Evolutionary conservation across 352 stramenopile species (phyloP), one percentile per base, ranked within the genome.

Genomic region (Phytophthora aleatoria): DNA sequence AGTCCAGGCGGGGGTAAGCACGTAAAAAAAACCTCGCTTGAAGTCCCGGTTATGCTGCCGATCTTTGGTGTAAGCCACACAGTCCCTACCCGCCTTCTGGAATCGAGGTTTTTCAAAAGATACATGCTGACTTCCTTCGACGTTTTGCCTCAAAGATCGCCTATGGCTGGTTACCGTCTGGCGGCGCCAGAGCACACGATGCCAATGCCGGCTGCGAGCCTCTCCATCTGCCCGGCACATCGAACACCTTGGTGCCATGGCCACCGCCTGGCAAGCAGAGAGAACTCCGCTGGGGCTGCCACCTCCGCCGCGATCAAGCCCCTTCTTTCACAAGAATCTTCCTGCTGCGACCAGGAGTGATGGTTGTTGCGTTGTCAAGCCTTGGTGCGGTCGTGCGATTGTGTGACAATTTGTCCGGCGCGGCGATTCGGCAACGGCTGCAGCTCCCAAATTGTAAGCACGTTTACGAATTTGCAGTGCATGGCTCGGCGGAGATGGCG

Each of bases 301-400:
- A 11, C 36, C 36, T 49, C 20, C 26, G 39, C 11, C 5, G 15
- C 16, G 13, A 27, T 28, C 35, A 36, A 50, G n/a, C 27, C 41
- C 48, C 36, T 42, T 60, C 57, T 75, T 58, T 68, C 63, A 71
- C 61, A 70, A 73, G 55, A 73, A 69, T 35, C 36, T 73, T 73
- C 55, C 50, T 55, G 42, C 50, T 58, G 52, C 31, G 66, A 66
- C 26, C 50, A 68, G 35, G 57, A 75, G 64, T 77, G 74, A 74
- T 75, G 53, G 57, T 83, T 74, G 73, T 72, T 55, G 62, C 62
- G 66, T 81, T 81, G 73, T 81, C 45, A 66, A 55, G 31, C 57
- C 47, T 41, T 9, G 31, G 39, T 36, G 12, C 26, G 24, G 57
- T 81, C 73, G 73, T 76, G 44, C 45, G 51, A 43, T 81, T 60